Percentiles rank a stretch among this genome's conserved stretches.
These are phyloP conservation scores for Limtongia smithiae DNA, from an alignment of 805 yeast species.

Conservation along the genomic window DNA sequence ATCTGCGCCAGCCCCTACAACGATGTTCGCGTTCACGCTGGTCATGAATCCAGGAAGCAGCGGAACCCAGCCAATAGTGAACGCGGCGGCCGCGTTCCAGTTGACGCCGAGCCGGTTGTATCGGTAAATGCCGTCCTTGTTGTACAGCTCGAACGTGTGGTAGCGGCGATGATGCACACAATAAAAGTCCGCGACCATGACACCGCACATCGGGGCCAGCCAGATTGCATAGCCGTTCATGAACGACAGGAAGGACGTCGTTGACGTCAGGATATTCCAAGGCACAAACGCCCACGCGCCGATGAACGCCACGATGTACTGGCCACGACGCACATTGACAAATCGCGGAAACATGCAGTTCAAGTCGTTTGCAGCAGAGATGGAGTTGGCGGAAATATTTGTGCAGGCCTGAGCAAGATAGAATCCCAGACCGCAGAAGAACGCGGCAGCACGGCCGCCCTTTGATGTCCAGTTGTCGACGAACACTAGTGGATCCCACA, in stretches of 20 bases:
- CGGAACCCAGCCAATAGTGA: slow-evolving; percentile 23
- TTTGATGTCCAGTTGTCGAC: slow-evolving; percentile 16
- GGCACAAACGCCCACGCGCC: slow-evolving; percentile 41
- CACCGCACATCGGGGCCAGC: slow-evolving; percentile 39
- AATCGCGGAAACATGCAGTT: slow-evolving; percentile 42
- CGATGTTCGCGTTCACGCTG: slow-evolving; percentile 9
- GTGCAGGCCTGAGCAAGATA: slow-evolving; percentile 70
- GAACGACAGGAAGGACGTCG: slow-evolving; percentile 38
- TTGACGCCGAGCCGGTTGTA: slow-evolving; percentile 23
- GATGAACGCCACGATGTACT: slow-evolving; percentile 39
- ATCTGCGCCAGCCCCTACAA: slow-evolving; percentile 11
- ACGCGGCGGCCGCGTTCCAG: slow-evolving; percentile 22
- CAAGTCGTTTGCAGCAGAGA: slow-evolving; percentile 41
- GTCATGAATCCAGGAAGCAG: slow-evolving; percentile 26
- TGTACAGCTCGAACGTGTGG: slow-evolving; percentile 19
- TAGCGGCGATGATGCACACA: slow-evolving; percentile 12
- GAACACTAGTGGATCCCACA: slow-evolving; percentile 22
- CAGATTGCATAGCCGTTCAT: slow-evolving; percentile 41
- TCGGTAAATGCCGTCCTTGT: slow-evolving; percentile 19
- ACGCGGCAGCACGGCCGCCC: slow-evolving; percentile 26
- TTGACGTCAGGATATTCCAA: slow-evolving; percentile 41
- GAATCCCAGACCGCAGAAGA: slow-evolving; percentile 39
- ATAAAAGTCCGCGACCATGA: slow-evolving; percentile 11
- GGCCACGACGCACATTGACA: slow-evolving; percentile 62
- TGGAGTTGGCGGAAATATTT: slow-evolving; percentile 52